Percentiles rank a stretch among this genome's conserved stretches.
Evolutionary conservation across 129 eudicot species (phyloP).

Genomic region (Solidago caesia): DNA sequence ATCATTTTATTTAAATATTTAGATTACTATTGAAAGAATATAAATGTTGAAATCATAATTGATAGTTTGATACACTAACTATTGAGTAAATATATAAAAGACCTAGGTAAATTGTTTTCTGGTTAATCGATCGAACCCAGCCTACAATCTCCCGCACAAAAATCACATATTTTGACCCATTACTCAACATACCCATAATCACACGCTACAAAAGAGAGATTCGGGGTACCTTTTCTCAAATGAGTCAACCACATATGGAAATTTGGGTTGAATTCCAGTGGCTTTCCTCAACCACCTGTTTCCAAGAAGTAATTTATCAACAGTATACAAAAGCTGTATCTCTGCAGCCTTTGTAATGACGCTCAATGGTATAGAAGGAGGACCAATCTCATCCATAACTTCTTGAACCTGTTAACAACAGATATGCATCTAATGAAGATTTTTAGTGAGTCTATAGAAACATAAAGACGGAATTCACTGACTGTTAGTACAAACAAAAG

Average conservation of each 20-base stretch:
- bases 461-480: not conserved
- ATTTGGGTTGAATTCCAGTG: conserved; percentile 92
- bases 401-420: conserved; percentile 69
- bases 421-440: conserved; percentile 18
- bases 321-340: conserved; percentile 64
- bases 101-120: too few species aligned
- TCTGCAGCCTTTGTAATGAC: conserved; percentile 73
- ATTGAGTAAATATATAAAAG: too few species aligned
- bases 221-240: conserved; percentile 76
- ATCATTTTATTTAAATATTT: too few species aligned
- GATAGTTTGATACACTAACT: too few species aligned
- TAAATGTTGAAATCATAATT: too few species aligned
- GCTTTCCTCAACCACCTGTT: conserved; percentile 94
- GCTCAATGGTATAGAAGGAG: conserved; percentile 64
- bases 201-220: not conserved
- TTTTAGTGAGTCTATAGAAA: not conserved
- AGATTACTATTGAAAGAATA: too few species aligned
- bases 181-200: not conserved
- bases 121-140: too few species aligned
- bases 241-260: conserved; percentile 88
- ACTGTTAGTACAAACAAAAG: not conserved
- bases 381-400: conserved; percentile 80
- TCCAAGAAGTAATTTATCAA: conserved; percentile 84
- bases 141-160: too few species aligned
- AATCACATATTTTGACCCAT: too few species aligned